Base-by-base conservation (phyloP, 2,329 filamentous ascomycete genomes). In the Fusarium buharicum region DNA sequence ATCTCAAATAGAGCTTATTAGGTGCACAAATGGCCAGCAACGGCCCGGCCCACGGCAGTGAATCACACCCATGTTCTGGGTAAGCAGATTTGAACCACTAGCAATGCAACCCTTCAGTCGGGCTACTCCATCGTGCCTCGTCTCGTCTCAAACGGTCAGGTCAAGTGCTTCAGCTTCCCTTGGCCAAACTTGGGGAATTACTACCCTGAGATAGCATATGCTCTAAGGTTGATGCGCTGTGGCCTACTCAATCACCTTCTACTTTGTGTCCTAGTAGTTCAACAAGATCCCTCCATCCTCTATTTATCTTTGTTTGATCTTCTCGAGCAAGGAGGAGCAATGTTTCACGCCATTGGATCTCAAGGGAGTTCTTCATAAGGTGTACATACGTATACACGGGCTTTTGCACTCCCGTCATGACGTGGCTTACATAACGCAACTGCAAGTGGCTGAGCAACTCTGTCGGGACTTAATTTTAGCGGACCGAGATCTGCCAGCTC, bases 391-490 rank as follows among this genome's bases (percentile, higher is more conserved):
- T n/a, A n/a, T n/a, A n/a, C n/a, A n/a, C n/a, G n/a, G n/a, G n/a
- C n/a, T n/a, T n/a, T n/a, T n/a, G n/a, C n/a, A n/a, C n/a, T n/a
- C n/a, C n/a, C n/a, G n/a, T n/a, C n/a, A n/a, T 24, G 10, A n/a
- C 58, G 62, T 59, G 62, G 62, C 62, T 46, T 14, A n/a, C 8
- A 11, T 28, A 28, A n/a, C 10, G 24, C 33, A 4, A 3, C 16
- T 2, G 12, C 2, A 6, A 63, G 62, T 63, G 54, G 58, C 58
- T 59, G 22, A 8, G 22, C 6, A 24, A 24, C 30, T 9, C 24
- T 33, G 11, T 30, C 64, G 64, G 64, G 50, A 44, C 53, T 67
- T 67, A 51, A 62, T 67, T 67, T 48, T 67, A 67, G 64, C 64
- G 64, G 50, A 43, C 64, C 60, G 57, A 62, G 39, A 45, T 55